Evolutionary conservation across 257 asterid genomes (phyloP).

Genomic region (Henckelia pumila): DNA sequence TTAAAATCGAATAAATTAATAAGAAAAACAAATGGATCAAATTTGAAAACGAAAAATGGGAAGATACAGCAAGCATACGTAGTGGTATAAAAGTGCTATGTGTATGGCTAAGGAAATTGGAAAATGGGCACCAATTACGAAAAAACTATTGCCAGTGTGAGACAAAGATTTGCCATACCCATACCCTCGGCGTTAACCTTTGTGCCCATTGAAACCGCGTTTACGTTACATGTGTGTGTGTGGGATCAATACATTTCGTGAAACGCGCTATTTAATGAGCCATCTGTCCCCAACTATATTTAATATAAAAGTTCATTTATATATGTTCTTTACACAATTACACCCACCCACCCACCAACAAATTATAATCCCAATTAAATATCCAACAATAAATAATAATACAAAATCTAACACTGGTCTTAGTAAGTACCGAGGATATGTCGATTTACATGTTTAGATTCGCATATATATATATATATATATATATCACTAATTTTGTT

Average conservation of each 20-base stretch:
- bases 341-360: neutral
- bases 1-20: too few relatives aligned
- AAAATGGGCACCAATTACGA: neutral
- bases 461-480: too few relatives aligned
- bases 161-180: neutral
- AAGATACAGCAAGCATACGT: neutral
- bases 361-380: neutral
- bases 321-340: neutral
- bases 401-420: too few relatives aligned
- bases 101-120: neutral
- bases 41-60: too few relatives aligned
- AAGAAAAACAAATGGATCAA: too few relatives aligned
- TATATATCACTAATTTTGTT: too few relatives aligned
- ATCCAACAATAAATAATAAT: too few relatives aligned
- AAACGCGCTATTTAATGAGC: neutral
- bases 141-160: neutral
- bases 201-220: neutral
- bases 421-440: too few relatives aligned
- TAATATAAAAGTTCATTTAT: too few relatives aligned
- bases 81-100: neutral
- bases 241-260: too few relatives aligned
- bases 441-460: too few relatives aligned
- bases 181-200: neutral
- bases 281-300: constrained; percentile 24
- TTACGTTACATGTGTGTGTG: constrained; percentile 2